Evolutionary conservation across 2,329 filamentous ascomycete genomes (phyloP), one percentile per base, ranked within the genome.

Genomic region (Aspergillus sp.): DNA sequence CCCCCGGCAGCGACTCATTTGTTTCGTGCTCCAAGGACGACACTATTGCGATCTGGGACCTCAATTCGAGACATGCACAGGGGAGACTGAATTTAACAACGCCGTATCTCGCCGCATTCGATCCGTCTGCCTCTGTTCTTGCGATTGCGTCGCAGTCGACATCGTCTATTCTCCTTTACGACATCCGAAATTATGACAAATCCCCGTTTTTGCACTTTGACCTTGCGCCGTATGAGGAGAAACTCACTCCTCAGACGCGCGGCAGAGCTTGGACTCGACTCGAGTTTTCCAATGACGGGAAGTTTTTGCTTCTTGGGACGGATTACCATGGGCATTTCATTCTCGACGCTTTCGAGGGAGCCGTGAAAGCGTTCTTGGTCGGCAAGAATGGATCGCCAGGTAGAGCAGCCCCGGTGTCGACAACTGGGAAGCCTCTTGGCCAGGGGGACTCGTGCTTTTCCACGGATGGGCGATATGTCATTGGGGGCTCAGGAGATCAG

Each of bases 271-370:
- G 91, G 91, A 91, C 84, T 1, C 86, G 82, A 47, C 71, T 98
- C 26, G 86, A 94, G 49, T 96, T 98, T 55, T 91, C 85, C 36
- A 98, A 98, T 50, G 91, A 98, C 51, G 91, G 91, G 12, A 93
- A 93, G 52, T 76, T 76, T 39, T 63, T 98, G 29, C 71, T 98
- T 4, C 60, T 98, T 12, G 84, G 83, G 10, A 96, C 89, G 2
- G 84, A 80, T 30, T 85, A 83, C 5, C 72, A 72, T 32, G 86
- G 86, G 0, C 91, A 98, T 58, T 93, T 91, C 51, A 66, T 98
- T 2, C 68, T 98, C n/a, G 91, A 98, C 55, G 84, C 89, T 1
- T 96, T 95, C 54, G 78, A 85, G 26, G 91, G 89, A 24, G 72
- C 70, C 5, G 60, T 96, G 14, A 84, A 80, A 51, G 80, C 83